phyloP scores from a whole-genome alignment of 495 filamentous ascomycete genomes.

The Trichoderma gamsii region DNA sequence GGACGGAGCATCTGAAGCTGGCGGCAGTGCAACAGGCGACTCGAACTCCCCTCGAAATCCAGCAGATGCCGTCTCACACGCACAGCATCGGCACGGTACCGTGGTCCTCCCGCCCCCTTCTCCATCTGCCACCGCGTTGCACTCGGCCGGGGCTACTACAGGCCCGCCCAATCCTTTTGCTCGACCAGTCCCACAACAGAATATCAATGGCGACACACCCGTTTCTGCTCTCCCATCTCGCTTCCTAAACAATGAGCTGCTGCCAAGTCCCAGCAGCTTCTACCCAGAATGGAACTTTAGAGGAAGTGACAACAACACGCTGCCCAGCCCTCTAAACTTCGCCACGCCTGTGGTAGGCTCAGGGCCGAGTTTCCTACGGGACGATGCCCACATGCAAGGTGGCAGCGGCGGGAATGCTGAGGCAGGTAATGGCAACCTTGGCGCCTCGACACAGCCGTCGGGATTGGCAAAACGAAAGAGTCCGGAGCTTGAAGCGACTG shows the following conservation, averaged over 20 bases:
- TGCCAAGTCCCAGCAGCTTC: constrained; percentile 84
- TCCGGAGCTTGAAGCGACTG: constrained; percentile 36
- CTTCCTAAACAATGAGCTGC: constrained; percentile 75
- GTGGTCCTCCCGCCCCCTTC: constrained; percentile 91
- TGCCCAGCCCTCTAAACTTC: constrained; percentile 88
- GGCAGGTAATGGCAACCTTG: background rate
- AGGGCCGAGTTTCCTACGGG: constrained; percentile 62
- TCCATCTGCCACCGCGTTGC: constrained; percentile 68
- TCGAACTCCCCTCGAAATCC: constrained; percentile 68
- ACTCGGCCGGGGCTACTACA: constrained; percentile 83
- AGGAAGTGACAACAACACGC: constrained; percentile 66
- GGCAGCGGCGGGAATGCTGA: background rate
- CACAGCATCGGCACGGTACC: constrained; percentile 41
- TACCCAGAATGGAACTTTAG: constrained; percentile 82
- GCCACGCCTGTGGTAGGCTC: constrained; percentile 73
- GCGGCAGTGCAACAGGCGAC: constrained; percentile 69
- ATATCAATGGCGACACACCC: constrained; percentile 83
- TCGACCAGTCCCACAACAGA: constrained; percentile 61
- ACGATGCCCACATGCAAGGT: constrained; percentile 29
- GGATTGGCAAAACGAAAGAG: constrained; percentile 41
- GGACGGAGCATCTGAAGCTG: constrained; percentile 74
- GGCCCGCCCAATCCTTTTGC: constrained; percentile 96
- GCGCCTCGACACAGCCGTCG: constrained; percentile 14
- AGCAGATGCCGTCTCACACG: constrained; percentile 40
- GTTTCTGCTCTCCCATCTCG: constrained; percentile 94